These are phyloP conservation scores for Rusavskia elegans DNA, from an alignment of 495 filamentous ascomycete species.

Conservation along the genomic window DNA sequence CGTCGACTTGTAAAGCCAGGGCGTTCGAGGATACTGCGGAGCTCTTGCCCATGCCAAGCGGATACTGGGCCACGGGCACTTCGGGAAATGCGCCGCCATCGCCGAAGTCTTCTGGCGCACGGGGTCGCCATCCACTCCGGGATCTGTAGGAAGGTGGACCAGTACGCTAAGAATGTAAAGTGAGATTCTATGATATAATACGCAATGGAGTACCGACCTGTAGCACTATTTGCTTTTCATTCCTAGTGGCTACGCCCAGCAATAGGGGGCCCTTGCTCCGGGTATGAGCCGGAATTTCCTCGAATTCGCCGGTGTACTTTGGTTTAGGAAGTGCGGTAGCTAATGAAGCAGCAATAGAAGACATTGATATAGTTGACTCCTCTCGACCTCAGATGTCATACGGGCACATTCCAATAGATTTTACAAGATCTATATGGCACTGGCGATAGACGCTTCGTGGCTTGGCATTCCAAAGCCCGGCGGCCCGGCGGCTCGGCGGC, in stretches of 20 bases:
- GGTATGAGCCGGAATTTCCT: conserved; percentile 56
- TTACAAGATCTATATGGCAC: too few relatives aligned
- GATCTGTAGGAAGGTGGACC: conserved; percentile 81
- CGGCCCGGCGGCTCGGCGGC: too few relatives aligned
- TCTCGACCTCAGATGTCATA: background rate
- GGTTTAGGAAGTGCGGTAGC: conserved; percentile 76
- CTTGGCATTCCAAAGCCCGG: too few relatives aligned
- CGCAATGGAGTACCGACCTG: conserved; percentile 34
- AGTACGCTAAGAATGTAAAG: conserved; percentile 36
- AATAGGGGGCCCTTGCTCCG: conserved; percentile 66
- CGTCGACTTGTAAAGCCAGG: conserved; percentile 79
- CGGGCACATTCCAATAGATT: too few relatives aligned
- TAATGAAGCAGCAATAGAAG: conserved; percentile 59
- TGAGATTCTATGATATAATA: background rate
- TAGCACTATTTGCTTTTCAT: conserved; percentile 75
- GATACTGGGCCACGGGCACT: conserved; percentile 86
- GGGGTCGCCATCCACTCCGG: conserved; percentile 74
- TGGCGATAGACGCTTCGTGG: too few relatives aligned
- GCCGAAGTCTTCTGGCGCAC: conserved; percentile 76
- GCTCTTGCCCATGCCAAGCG: conserved; percentile 84
- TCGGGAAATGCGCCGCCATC: conserved; percentile 96
- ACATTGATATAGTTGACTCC: conserved; percentile 26
- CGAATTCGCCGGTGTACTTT: conserved; percentile 72
- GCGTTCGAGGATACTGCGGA: conserved; percentile 62
- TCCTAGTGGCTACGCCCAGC: conserved; percentile 57